Conservation (phyloP, 139 green algal genomes). For the Tetradesmus lagerheimii region DNA sequence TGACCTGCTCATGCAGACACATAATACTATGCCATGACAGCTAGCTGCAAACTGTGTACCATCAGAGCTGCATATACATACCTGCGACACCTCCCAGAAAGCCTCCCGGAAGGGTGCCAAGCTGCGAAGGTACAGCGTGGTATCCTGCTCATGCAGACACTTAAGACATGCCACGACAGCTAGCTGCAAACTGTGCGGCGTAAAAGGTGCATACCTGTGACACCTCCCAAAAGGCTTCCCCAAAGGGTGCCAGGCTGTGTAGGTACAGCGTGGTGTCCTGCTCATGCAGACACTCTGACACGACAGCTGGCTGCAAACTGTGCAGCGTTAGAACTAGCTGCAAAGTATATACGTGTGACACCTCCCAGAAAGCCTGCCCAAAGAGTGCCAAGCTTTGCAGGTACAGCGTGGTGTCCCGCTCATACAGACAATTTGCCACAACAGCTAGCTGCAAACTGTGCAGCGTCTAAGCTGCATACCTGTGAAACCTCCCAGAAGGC, state of each 20-base stretch:
- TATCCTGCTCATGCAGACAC: neutral
- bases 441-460: too few species aligned
- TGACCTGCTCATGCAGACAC: neutral
- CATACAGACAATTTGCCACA: too few species aligned
- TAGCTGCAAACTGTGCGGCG: too few species aligned
- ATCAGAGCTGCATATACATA: slow-evolving; percentile 1
- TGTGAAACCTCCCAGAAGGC: slow-evolving; percentile 64
- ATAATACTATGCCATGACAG: too few species aligned
- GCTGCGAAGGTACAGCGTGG: slow-evolving; percentile 49
- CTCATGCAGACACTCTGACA: too few species aligned
- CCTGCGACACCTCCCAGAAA: slow-evolving; percentile 56
- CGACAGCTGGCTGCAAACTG: too few species aligned
- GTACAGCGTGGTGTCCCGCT: too few species aligned
- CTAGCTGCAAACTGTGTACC: too few species aligned
- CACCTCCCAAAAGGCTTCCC: too few species aligned
- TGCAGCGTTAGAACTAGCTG: too few species aligned
- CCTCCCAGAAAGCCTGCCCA: slow-evolving; percentile 57
- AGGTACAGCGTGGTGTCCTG: slow-evolving; percentile 48
- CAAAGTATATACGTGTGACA: too few species aligned
- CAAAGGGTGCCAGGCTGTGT: neutral
- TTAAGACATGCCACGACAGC: too few species aligned
- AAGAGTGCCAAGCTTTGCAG: slow-evolving; percentile 49
- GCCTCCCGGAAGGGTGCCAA: neutral
- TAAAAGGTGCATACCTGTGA: slow-evolving; percentile 40
- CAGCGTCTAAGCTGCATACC: slow-evolving; percentile 32